Conservation (phyloP, 805 yeast genomes). For the Lachancea sp. region DNA sequence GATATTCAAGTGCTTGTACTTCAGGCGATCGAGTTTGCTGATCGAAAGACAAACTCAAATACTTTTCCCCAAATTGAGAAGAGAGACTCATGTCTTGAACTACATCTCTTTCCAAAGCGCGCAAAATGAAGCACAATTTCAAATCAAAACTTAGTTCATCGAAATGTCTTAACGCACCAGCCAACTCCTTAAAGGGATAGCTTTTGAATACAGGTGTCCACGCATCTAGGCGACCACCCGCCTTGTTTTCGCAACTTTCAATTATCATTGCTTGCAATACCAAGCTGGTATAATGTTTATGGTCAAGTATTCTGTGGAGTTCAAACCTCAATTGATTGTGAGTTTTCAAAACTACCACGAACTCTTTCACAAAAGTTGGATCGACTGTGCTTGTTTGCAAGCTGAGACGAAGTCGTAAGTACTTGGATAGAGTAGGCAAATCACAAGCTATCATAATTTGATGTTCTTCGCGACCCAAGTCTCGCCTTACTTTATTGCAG, state of each 20-base stretch:
- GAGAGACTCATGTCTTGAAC: neutral
- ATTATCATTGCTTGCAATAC: neutral
- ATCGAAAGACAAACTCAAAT: neutral
- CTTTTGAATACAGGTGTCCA: neutral
- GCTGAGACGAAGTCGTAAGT: neutral
- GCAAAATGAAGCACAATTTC: neutral
- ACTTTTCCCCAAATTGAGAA: neutral
- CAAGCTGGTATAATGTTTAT: neutral
- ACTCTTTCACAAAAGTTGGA: neutral
- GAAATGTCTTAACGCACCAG: neutral
- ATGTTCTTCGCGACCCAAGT: neutral
- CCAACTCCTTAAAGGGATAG: neutral
- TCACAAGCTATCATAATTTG: neutral
- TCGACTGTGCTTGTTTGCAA: neutral
- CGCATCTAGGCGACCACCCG: neutral
- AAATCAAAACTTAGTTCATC: neutral
- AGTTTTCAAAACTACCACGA: neutral
- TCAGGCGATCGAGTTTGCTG: neutral
- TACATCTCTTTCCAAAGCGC: neutral
- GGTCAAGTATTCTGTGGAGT: neutral
- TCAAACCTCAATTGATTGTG: neutral
- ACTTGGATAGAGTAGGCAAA: neutral
- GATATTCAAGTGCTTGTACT: neutral
- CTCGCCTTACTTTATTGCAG: constrained; percentile 8
- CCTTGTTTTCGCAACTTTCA: neutral